Conservation (phyloP, 2,329 filamentous ascomycete species). For the Daldinia eschscholtzii region DNA sequence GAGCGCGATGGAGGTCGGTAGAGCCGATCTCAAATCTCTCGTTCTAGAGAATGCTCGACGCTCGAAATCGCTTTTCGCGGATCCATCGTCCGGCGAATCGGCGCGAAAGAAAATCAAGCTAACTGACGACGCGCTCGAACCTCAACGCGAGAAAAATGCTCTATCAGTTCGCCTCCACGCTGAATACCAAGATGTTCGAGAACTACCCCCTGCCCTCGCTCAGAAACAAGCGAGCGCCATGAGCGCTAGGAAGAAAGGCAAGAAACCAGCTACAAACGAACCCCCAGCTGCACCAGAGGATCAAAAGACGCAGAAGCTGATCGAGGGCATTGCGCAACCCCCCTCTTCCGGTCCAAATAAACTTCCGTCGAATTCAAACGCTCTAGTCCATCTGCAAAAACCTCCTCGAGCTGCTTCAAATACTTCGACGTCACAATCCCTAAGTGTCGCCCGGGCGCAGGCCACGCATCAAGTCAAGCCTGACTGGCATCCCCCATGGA, state of each 20-base stretch:
- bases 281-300: conserved; percentile 52
- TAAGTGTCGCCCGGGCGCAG: conserved; percentile 53
- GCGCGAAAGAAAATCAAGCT: conserved; percentile 50
- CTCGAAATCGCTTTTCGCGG: conserved; percentile 50
- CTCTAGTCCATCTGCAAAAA: conserved; percentile 53
- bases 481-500: conserved; percentile 98
- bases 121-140: conserved; percentile 44
- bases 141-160: conserved; percentile 49
- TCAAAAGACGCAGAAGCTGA: conserved; percentile 72
- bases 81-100: conserved; percentile 38
- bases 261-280: conserved; percentile 46
- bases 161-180: conserved; percentile 52
- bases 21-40: conserved; percentile 49
- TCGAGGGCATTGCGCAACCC: conserved; percentile 69
- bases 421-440: conserved; percentile 42
- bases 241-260: conserved; percentile 48
- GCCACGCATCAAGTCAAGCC: conserved; percentile 72
- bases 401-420: conserved; percentile 39
- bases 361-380: conserved; percentile 46
- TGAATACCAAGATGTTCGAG: conserved; percentile 50
- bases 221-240: conserved; percentile 55
- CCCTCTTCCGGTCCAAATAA: conserved; percentile 52
- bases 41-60: conserved; percentile 50
- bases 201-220: conserved; percentile 51
- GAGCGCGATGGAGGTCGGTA: conserved; percentile 45